Base-by-base conservation (phyloP, 495 filamentous ascomycete genomes). In the Penicillium macrosclerotiorum region DNA sequence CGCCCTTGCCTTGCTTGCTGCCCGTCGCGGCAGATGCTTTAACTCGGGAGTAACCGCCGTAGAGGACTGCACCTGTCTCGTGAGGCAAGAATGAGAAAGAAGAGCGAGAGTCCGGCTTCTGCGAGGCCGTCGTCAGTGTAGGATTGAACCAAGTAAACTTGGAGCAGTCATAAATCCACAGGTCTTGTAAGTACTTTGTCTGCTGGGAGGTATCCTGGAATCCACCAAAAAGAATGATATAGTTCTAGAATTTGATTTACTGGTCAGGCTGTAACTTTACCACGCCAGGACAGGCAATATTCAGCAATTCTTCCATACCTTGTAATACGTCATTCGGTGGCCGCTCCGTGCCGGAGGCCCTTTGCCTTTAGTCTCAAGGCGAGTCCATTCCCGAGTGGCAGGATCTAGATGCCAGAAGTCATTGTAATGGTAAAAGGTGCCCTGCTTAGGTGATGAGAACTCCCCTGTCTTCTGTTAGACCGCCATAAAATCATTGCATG, bases 371-470 rank as follows among this genome's bases (percentile, higher is more conserved):
- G 71, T 75, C 63, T 98, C 93, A 20, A 98, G 62, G 22, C 89
- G 81, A 32, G 81, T 86, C 93, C 93, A 98, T 71, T 98, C 93
- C 44, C 88, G 77, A 0, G 82, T 79, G 5, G 77, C 73, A 0
- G 89, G 82, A 40, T 96, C 89, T 26, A 96, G 81, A 23, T 87
- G 77, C 93, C 93, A 98, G 62, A 97, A 96, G 61, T 96, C 93
- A 64, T 95, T 95, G 71, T 98, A 98, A 57, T 98, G 93, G 60
- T 98, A 96, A 62, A 98, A 98, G 1, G 92, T 98, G 3, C 93
- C 93, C 63, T 98, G 93, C 58, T 96, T 98, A 1, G 93, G 93
- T 7, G 76, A 83, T 2, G 80, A 87, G 40, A 85, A 84, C 54
- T 82, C 79, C 32, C 71, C 67, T 68, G 33, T 29, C 36, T 12